phyloP scores from a whole-genome alignment of 1,284 basidiomycete genomes.

The Termitomyces sp. region DNA sequence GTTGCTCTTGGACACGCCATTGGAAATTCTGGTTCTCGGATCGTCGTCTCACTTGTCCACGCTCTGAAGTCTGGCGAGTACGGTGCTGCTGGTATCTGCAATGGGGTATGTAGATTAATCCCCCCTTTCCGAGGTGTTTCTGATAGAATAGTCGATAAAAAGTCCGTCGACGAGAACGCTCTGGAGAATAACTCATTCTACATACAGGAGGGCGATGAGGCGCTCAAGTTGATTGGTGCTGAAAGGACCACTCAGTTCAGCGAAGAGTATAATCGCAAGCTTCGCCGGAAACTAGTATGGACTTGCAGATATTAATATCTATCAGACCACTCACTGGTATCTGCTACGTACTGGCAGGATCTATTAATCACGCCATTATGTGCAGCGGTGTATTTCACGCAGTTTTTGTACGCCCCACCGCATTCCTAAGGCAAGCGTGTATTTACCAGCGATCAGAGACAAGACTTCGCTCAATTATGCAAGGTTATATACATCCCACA shows the following conservation, averaged over 20 bases:
- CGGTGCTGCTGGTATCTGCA: conserved; percentile 97
- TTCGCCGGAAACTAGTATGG: conserved; percentile 55
- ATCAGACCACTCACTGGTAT: too few relatives aligned
- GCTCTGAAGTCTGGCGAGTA: conserved; percentile 93
- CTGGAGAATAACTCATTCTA: conserved; percentile 22
- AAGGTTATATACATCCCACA: conserved; percentile 33
- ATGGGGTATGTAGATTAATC: conserved; percentile 65
- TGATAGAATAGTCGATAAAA: conserved; percentile 15
- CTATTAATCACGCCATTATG: conserved; percentile 54
- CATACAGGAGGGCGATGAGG: conserved; percentile 48
- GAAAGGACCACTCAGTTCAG: conserved; percentile 49
- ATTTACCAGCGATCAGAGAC: conserved; percentile 37
- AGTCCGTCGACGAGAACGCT: conserved; percentile 20
- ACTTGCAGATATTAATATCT: background rate
- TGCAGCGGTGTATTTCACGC: conserved; percentile 64
- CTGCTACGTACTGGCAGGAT: conserved; percentile 35
- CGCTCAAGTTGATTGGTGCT: conserved; percentile 51
- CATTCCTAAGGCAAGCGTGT: background rate
- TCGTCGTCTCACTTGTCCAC: conserved; percentile 92
- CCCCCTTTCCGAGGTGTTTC: conserved; percentile 8
- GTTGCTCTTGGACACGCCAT: conserved; percentile 94
- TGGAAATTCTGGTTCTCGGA: conserved; percentile 92
- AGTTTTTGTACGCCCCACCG: conserved; percentile 47
- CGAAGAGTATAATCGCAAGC: conserved; percentile 54
- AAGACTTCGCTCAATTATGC: conserved; percentile 68